These are phyloP conservation scores for Taphrina confusa DNA, from an alignment of 1,139 yeast genomes.

Conservation along the genomic window DNA sequence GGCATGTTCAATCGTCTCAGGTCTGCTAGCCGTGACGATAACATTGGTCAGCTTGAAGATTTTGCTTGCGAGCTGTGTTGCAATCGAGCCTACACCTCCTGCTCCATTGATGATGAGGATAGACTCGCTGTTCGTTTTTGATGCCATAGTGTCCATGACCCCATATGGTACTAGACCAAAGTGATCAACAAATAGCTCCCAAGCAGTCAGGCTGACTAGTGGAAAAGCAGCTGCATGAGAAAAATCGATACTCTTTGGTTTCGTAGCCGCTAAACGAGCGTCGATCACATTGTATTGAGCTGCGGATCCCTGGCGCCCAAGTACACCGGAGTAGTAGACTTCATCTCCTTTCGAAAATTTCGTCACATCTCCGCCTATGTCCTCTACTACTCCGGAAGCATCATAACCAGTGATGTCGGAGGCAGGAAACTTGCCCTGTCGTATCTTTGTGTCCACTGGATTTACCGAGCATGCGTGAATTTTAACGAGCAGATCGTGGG, in stretches of 20 bases:
- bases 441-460: conserved; percentile 19
- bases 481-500: conserved; percentile 5
- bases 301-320: conserved; percentile 14
- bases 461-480: conserved; percentile 24
- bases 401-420: conserved; percentile 15
- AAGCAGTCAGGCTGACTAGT: conserved; percentile 25
- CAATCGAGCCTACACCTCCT: conserved; percentile 20
- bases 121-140: conserved; percentile 16
- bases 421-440: conserved; percentile 25
- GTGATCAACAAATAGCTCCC: conserved; percentile 27
- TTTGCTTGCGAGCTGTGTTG: conserved; percentile 12
- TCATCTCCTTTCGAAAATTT: conserved; percentile 5
- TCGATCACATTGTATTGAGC: conserved; percentile 17
- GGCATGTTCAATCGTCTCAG: conserved; percentile 24
- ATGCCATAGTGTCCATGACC: conserved; percentile 5
- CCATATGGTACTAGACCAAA: conserved; percentile 15
- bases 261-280: conserved; percentile 8
- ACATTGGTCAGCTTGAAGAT: conserved; percentile 9
- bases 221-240: conserved; percentile 23
- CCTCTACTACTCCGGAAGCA: conserved; percentile 14
- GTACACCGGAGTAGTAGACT: conserved; percentile 14
- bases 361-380: conserved; percentile 5
- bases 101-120: conserved; percentile 28
- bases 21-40: conserved; percentile 14
- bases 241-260: conserved; percentile 5